Base-by-base conservation (phyloP, 176 grass and related monocot species). In the Musa itinerans region DNA sequence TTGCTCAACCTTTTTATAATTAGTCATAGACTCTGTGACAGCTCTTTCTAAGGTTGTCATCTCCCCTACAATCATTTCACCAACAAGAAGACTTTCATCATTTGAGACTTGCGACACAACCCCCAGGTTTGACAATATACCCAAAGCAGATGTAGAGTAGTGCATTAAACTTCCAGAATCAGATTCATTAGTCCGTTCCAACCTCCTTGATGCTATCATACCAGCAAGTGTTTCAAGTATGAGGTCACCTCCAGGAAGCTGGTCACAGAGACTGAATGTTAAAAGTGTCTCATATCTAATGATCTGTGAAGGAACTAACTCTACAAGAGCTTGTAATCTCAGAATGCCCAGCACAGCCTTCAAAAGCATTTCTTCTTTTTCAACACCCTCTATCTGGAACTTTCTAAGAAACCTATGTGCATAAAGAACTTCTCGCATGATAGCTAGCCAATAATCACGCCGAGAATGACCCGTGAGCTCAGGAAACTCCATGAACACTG, bases 201-300 rank as follows among this genome's bases (percentile, higher is more conserved):
- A 80, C 59, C 75, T 71, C 72, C 80, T 85, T 74, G 90, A 90
- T 27, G 67, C 74, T 72, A 85, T 83, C 66, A 65, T 75, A 67
- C 55, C 72, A 49, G 90, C 86, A 48, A 98, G 76, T 83, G 90
- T 87, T 93, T 98, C 90, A 65, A 89, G 81, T 80, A 98, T 91
- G 29, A 89, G 75, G 82, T 98, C 88, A 77, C 94, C 94, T 83
- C 94, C 94, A 79, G 90, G 90, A 80, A 98, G 84, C 77, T 98
- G 90, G 67, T 98, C 94, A 53, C 94, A 98, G 2, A 93, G 82
- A 85, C 81, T 98, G 78, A 93, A 98, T 86, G 92, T 87, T 56
- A 98, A 79, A 81, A 98, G 87, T 53, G 80, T 75, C 72, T 93
- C 90, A 68, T 56, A 85, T 80, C 81, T 74, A 80, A 63, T 86